A percentile compares a stretch with the other conserved stretches of the same genome.
phyloP scores from a whole-genome alignment of 352 stramenopile species.

The Phytophthora fragariae region DNA sequence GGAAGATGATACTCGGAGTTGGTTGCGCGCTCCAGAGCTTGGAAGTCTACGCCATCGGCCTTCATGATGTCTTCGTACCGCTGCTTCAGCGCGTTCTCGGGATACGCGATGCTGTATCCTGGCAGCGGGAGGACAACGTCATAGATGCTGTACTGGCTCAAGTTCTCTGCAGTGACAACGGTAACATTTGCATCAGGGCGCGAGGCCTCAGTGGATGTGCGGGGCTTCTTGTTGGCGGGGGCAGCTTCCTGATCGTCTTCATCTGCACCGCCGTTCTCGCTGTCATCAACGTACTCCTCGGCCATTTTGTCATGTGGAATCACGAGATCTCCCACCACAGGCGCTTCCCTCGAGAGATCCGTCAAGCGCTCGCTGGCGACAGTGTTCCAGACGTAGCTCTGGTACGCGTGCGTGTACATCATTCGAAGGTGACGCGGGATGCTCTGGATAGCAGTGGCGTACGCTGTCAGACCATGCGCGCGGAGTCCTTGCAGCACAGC shows the following conservation, averaged over 20 bases:
- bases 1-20: conserved; percentile 93
- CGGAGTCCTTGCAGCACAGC: conserved; percentile 72
- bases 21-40: conserved; percentile 62
- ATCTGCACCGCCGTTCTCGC: conserved; percentile 15
- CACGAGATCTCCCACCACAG: conserved; percentile 94
- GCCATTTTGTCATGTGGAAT: conserved; percentile 53
- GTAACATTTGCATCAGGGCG: conserved; percentile 21
- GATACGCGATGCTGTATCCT: conserved; percentile 91
- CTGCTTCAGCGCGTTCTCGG: conserved; percentile 82
- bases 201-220: conserved; percentile 52
- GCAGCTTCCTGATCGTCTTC: conserved; percentile 38
- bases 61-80: conserved; percentile 72
- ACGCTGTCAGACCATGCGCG: conserved; percentile 61
- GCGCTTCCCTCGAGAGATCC: conserved; percentile 62
- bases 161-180: conserved; percentile 91
- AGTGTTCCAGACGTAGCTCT: conserved; percentile 97
- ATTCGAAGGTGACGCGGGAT: conserved; percentile 90
- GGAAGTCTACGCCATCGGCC: conserved; percentile 75
- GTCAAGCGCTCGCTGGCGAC: conserved; percentile 92
- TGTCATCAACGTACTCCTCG: conserved; percentile 50
- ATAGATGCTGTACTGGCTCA: conserved; percentile 91
- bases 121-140: conserved; percentile 97
- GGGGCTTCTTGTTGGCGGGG: conserved; percentile 29
- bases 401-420: conserved; percentile 93
- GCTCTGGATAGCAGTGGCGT: conserved; percentile 71